Conservation (phyloP, 2,329 filamentous ascomycete species). For the Colletotrichum sansevieriae region DNA sequence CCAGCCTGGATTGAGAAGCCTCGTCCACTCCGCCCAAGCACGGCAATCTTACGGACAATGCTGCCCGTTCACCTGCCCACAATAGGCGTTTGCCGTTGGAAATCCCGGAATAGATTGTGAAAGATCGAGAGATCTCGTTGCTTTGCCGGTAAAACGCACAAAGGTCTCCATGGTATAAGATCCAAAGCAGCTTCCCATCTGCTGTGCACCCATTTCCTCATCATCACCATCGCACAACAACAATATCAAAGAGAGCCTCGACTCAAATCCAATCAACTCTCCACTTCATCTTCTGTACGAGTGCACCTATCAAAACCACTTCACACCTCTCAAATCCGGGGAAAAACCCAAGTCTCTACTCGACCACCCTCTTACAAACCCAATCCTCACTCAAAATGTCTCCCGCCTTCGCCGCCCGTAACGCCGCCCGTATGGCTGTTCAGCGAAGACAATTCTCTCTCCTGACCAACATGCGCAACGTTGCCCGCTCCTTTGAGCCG, state of each 20-base stretch:
- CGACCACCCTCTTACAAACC: slow-evolving; percentile 16
- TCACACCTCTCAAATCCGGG: slow-evolving; percentile 32
- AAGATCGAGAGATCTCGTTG: slow-evolving; percentile 33
- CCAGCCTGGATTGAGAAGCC: slow-evolving; percentile 28
- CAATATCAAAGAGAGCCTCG: slow-evolving; percentile 35
- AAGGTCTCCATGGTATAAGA: slow-evolving; percentile 41
- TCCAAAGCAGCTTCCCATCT: slow-evolving; percentile 34
- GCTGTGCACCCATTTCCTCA: slow-evolving; percentile 29
- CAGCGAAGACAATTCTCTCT: slow-evolving; percentile 53
- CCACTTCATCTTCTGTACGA: slow-evolving; percentile 28
- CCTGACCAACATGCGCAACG: slow-evolving; percentile 51
- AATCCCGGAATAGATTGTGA: slow-evolving; percentile 31
- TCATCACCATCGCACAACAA: slow-evolving; percentile 37
- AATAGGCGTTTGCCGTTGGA: slow-evolving; percentile 39
- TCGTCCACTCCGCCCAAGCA: slow-evolving; percentile 35
- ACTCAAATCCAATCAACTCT: slow-evolving; percentile 37
- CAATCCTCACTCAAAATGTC: slow-evolving; percentile 48
- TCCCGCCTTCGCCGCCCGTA: slow-evolving; percentile 51
- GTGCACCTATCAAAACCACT: slow-evolving; percentile 18
- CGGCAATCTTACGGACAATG: slow-evolving; percentile 42
- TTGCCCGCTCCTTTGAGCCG: slow-evolving; percentile 54
- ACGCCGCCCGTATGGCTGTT: slow-evolving; percentile 44
- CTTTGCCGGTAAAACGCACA: slow-evolving; percentile 6
- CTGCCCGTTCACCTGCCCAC: slow-evolving; percentile 41
- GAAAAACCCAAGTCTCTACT: slow-evolving; percentile 25